These are phyloP conservation scores for Lentinula sp. DNA, from an alignment of 768 basidiomycete species.

Conservation along the genomic window DNA sequence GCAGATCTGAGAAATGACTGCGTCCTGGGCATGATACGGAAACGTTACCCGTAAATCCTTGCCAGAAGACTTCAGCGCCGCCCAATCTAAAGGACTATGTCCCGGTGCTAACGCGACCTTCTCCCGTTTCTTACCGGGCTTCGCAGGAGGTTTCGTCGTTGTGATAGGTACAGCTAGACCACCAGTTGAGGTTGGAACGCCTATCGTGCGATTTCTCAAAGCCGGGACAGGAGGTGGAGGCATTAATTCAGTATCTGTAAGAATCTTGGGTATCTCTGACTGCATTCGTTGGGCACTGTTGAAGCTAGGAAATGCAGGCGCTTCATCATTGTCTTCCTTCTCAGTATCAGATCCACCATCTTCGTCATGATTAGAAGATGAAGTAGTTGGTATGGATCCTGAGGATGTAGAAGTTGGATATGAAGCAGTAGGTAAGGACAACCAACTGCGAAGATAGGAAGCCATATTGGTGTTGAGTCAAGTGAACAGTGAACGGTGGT, in stretches of 20 bases:
- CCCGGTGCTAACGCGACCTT: conserved; percentile 93
- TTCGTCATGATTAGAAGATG: conserved; percentile 36
- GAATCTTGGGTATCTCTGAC: conserved; percentile 21
- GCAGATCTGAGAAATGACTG: conserved; percentile 9
- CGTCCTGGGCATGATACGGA: conserved; percentile 3
- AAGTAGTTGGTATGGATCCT: conserved; percentile 28
- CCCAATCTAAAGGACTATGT: conserved; percentile 92
- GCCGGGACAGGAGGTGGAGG: conserved; percentile 44
- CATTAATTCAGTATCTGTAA: conserved; percentile 47
- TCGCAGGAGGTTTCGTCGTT: conserved; percentile 53
- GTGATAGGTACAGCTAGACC: conserved; percentile 52
- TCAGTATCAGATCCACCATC: conserved; percentile 33
- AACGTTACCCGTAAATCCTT: conserved; percentile 64
- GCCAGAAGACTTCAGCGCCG: conserved; percentile 77
- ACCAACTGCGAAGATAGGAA: conserved; percentile 58
- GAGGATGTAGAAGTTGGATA: conserved; percentile 11
- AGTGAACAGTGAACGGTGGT: neutral
- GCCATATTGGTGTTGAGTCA: conserved; percentile 29
- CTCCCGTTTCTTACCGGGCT: conserved; percentile 49
- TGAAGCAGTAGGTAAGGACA: conserved; percentile 27
- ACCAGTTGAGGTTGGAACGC: conserved; percentile 25
- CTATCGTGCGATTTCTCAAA: conserved; percentile 32
- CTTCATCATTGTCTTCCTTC: conserved; percentile 42
- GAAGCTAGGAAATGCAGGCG: conserved; percentile 70
- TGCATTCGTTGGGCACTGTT: conserved; percentile 65